Conservation (phyloP, 1,139 yeast genomes). For the Yamadazyma sp. region DNA sequence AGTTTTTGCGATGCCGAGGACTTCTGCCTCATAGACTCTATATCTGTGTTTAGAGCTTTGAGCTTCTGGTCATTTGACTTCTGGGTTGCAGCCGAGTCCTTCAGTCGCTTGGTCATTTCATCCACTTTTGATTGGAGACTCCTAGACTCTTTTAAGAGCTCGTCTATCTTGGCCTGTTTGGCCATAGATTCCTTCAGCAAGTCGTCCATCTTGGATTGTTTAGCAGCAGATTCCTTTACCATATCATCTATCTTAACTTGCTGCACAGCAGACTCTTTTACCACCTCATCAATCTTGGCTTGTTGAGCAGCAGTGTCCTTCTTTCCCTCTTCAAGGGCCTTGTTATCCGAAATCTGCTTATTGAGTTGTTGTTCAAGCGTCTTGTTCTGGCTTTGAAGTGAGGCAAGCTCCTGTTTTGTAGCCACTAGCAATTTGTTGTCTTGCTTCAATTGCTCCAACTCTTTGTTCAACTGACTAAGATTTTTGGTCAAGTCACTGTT, state of each 20-base stretch:
- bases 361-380: constrained; percentile 5
- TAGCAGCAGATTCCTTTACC: neutral
- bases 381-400: neutral
- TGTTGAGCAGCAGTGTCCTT: neutral
- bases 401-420: neutral
- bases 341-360: neutral
- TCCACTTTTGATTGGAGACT: constrained; percentile 8
- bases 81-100: constrained; percentile 1
- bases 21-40: constrained; percentile 1
- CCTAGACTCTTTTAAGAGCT: constrained; percentile 1
- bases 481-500: neutral
- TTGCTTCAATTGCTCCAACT: neutral
- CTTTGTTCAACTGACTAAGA: constrained; percentile 4
- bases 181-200: neutral
- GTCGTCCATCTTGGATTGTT: constrained; percentile 6
- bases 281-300: neutral
- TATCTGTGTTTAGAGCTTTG: constrained; percentile 7
- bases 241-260: constrained; percentile 6
- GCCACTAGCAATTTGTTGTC: neutral
- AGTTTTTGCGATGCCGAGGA: neutral
- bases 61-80: neutral
- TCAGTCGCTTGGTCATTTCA: constrained; percentile 3
- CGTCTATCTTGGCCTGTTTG: constrained; percentile 5
- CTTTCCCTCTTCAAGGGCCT: neutral
- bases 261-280: neutral